Percentiles rank a stretch among this genome's conserved stretches.
Evolutionary conservation across 1,284 basidiomycete species (phyloP).

Genomic region (Sanghuangporus baumii): DNA sequence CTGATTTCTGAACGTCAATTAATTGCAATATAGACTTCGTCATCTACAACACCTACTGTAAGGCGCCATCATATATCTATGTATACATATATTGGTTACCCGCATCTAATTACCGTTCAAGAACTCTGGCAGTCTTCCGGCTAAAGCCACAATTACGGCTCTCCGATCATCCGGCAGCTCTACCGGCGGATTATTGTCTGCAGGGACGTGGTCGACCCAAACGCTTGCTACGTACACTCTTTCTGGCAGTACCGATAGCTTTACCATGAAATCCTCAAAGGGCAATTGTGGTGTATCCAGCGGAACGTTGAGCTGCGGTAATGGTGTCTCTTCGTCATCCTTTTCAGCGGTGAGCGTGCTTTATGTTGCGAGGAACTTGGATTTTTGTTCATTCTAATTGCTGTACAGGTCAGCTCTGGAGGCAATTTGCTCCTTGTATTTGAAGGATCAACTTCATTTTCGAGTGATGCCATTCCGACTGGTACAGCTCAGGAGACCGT

Average conservation of each 20-base stretch:
- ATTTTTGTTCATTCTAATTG: background rate
- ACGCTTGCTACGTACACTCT: slow-evolving; percentile 42
- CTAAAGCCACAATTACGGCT: slow-evolving; percentile 19
- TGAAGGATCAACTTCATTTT: slow-evolving; percentile 45
- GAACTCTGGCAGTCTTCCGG: slow-evolving; percentile 14
- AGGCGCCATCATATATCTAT: background rate
- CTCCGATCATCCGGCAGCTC: slow-evolving; percentile 16
- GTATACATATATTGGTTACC: background rate
- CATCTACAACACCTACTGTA: slow-evolving; percentile 13
- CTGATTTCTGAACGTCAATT: background rate
- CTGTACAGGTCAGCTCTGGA: slow-evolving; percentile 41
- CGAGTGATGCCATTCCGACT: slow-evolving; percentile 48
- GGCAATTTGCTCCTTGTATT: slow-evolving; percentile 43
- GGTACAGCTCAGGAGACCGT: slow-evolving; percentile 46
- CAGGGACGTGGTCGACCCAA: slow-evolving; percentile 48
- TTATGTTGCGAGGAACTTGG: background rate
- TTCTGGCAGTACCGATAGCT: slow-evolving; percentile 34
- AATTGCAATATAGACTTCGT: background rate
- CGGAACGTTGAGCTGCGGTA: slow-evolving; percentile 40
- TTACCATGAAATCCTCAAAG: slow-evolving; percentile 48
- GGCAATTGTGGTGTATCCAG: slow-evolving; percentile 42
- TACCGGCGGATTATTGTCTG: slow-evolving; percentile 40
- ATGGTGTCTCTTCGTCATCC: slow-evolving; percentile 35
- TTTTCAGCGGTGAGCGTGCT: slow-evolving; percentile 45
- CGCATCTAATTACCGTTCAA: background rate